These are phyloP conservation scores for Suillus spraguei DNA, from an alignment of 768 basidiomycete genomes.

Conservation along the genomic window DNA sequence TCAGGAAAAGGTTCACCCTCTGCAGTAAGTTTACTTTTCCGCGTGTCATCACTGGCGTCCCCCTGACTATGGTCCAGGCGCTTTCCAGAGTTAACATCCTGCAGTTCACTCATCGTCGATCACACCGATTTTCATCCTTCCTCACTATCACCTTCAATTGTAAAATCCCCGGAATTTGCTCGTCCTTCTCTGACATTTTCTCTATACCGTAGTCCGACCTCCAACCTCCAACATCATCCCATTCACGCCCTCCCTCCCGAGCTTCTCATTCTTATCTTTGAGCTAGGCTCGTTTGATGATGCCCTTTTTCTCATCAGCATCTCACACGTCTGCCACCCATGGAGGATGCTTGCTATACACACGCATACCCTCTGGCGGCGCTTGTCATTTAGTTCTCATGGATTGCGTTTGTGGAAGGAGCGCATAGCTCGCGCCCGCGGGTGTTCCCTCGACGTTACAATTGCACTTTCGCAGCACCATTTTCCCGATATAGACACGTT, in stretches of 20 bases:
- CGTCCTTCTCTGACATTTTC: constrained; percentile 31
- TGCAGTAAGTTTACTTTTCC: constrained; percentile 31
- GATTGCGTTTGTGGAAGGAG: constrained; percentile 61
- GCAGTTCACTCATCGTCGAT: constrained; percentile 22
- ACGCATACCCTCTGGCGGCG: constrained; percentile 68
- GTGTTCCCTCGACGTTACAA: constrained; percentile 61
- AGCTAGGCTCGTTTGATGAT: constrained; percentile 58
- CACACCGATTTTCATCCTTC: constrained; percentile 23
- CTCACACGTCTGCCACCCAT: constrained; percentile 69
- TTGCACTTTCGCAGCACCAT: constrained; percentile 35
- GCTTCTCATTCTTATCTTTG: constrained; percentile 64
- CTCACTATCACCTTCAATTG: constrained; percentile 19
- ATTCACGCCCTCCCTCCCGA: constrained; percentile 65
- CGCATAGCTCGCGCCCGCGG: constrained; percentile 60
- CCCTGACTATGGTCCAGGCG: constrained; percentile 12
- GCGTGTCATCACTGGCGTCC: not conserved
- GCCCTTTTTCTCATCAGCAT: constrained; percentile 58
- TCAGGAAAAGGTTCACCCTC: constrained; percentile 40
- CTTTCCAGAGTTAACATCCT: constrained; percentile 23
- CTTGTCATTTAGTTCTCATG: constrained; percentile 49
- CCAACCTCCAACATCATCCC: constrained; percentile 42
- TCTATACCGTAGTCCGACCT: constrained; percentile 26
- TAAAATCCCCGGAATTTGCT: constrained; percentile 21
- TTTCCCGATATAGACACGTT: constrained; percentile 43
- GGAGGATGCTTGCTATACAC: constrained; percentile 62